phyloP scores from a whole-genome alignment of 1,284 basidiomycete species.

The Microbotryum scabiosae region DNA sequence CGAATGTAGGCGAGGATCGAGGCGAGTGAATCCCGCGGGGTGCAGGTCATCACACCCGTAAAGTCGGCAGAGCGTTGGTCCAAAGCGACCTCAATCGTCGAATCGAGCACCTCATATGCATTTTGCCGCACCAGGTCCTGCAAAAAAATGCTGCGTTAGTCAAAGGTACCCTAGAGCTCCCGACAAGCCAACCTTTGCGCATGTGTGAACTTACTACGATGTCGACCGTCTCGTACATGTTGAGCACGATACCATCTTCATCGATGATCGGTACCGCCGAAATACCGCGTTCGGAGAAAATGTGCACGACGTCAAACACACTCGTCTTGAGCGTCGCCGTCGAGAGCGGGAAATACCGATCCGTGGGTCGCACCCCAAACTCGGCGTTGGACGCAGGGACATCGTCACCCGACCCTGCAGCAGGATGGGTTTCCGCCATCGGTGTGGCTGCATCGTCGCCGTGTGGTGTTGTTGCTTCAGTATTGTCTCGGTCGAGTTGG shows the following conservation, averaged over 20 bases:
- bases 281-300: conserved; percentile 93
- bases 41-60: conserved; percentile 91
- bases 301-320: conserved; percentile 96
- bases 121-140: conserved; percentile 82
- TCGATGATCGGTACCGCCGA: conserved; percentile 89
- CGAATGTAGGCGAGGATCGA: conserved; percentile 87
- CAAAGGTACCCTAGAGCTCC: not conserved
- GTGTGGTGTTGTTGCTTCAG: not conserved
- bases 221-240: conserved; percentile 97
- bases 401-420: not conserved
- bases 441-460: not conserved
- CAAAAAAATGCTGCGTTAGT: not conserved
- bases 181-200: not conserved
- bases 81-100: conserved; percentile 90
- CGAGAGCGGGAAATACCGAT: conserved; percentile 76
- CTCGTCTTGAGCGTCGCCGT: conserved; percentile 86
- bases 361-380: conserved; percentile 18
- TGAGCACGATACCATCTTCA: conserved; percentile 77
- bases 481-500: no score
- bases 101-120: conserved; percentile 85
- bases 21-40: conserved; percentile 84
- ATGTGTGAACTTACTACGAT: conserved; percentile 68
- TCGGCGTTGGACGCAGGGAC: not conserved
- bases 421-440: not conserved
- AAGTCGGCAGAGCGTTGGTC: conserved; percentile 87